Evolutionary conservation across 2,329 filamentous ascomycete genomes (phyloP).

Genomic region (Coniochaeta sp.): DNA sequence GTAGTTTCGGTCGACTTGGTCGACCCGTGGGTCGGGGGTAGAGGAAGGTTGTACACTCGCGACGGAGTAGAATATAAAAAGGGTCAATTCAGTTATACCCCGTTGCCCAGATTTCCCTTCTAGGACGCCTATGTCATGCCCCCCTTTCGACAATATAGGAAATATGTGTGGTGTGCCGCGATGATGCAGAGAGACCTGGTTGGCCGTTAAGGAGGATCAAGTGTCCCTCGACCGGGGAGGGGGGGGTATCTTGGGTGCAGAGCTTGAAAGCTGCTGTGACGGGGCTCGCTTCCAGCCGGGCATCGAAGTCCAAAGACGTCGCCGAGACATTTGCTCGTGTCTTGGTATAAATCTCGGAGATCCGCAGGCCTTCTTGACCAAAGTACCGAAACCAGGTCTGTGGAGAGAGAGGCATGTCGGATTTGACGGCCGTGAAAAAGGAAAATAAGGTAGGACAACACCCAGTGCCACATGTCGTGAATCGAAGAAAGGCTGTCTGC

Average conservation of each 20-base stretch:
- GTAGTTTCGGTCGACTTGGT: background rate
- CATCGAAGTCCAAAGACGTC: background rate
- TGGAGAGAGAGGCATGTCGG: background rate
- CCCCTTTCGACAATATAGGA: slow-evolving; percentile 2
- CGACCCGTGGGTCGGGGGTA: background rate
- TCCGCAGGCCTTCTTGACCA: background rate
- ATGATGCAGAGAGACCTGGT: background rate
- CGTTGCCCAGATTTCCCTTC: background rate
- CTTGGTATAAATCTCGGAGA: background rate
- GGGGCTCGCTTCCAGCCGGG: background rate
- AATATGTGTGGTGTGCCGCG: background rate
- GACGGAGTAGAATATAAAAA: background rate
- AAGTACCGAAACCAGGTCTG: background rate
- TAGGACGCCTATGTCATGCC: slow-evolving; percentile 3
- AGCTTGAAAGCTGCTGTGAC: background rate
- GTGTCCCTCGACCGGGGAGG: background rate
- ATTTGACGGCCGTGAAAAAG: background rate
- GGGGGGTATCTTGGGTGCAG: background rate
- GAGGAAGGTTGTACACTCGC: background rate
- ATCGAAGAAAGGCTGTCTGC: slow-evolving; percentile 2
- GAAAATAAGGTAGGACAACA: background rate
- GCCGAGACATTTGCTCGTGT: too few species aligned
- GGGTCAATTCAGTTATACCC: background rate
- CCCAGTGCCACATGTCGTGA: slow-evolving; percentile 2
- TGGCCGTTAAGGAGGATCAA: too few species aligned